These are phyloP conservation scores for Rhodomyrtus psidioides DNA, from an alignment of 441 rosid species.

Conservation along the genomic window DNA sequence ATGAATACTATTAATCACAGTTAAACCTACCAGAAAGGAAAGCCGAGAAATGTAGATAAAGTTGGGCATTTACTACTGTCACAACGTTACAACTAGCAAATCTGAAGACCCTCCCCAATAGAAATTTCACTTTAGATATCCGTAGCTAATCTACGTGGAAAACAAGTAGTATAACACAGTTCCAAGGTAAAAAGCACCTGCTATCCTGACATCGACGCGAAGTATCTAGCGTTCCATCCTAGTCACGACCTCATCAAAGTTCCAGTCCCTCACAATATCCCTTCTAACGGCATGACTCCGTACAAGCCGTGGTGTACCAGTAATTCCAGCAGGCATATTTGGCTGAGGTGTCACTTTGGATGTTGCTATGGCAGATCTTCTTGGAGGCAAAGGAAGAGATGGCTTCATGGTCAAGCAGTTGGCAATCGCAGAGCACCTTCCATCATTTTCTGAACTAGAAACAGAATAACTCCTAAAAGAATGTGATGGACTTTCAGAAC, in stretches of 20 bases:
- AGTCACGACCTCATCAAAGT: conserved; percentile 48
- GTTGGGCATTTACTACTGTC: background rate
- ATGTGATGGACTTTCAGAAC: conserved; percentile 81
- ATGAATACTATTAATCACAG: too few relatives aligned
- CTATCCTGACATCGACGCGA: background rate
- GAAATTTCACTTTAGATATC: background rate
- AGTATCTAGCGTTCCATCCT: conserved; percentile 30
- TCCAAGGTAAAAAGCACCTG: background rate
- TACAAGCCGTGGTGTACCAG: conserved; percentile 68
- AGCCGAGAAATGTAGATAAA: background rate
- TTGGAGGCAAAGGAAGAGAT: conserved; percentile 50
- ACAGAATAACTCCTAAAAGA: conserved; percentile 87
- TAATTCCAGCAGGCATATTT: conserved; percentile 28
- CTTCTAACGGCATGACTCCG: conserved; percentile 84
- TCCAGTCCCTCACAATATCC: conserved; percentile 93
- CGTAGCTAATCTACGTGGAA: background rate
- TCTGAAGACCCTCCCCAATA: background rate
- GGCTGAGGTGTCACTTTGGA: conserved; percentile 96
- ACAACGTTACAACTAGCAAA: background rate
- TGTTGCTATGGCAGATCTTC: conserved; percentile 35
- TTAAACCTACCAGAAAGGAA: background rate
- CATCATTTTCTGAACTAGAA: conserved; percentile 85
- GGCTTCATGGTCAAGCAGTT: conserved; percentile 63
- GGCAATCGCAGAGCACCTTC: conserved; percentile 63
- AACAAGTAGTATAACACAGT: background rate